Percentiles rank a stretch among this genome's conserved stretches.
Evolutionary conservation across 768 basidiomycete species (phyloP).

Genomic region (Lentinula raphanica): DNA sequence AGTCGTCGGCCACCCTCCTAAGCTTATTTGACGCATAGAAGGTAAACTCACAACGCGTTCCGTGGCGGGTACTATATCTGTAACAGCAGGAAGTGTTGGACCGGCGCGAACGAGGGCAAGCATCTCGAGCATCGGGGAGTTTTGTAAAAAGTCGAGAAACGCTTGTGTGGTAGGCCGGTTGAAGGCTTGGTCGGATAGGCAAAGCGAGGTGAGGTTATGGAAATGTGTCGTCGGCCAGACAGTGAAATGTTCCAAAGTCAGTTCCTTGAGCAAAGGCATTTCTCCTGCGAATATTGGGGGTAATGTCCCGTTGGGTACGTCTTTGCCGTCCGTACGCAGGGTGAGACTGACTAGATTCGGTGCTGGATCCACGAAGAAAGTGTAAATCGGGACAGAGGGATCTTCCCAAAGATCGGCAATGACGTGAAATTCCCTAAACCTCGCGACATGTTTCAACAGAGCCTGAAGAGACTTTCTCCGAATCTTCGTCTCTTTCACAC

Average conservation of each 20-base stretch:
- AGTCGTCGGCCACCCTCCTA: background rate
- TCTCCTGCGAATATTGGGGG: constrained; percentile 6
- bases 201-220: constrained; percentile 5
- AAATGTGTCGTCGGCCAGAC: constrained; percentile 7
- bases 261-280: background rate
- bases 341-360: constrained; percentile 6
- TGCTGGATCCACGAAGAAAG: background rate
- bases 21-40: background rate
- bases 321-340: background rate
- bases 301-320: background rate
- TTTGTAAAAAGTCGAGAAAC: constrained; percentile 6
- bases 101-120: constrained; percentile 6
- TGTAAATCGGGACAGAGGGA: background rate
- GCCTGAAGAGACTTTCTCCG: background rate
- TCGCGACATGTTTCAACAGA: background rate
- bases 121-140: constrained; percentile 5
- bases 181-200: constrained; percentile 1
- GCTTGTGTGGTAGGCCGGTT: background rate
- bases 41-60: background rate
- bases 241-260: constrained; percentile 4
- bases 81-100: constrained; percentile 1
- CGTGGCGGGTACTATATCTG: constrained; percentile 6
- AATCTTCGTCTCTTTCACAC: background rate
- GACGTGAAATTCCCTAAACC: constrained; percentile 3
- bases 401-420: constrained; percentile 5